phyloP scores from a whole-genome alignment of 2,329 filamentous ascomycete species.

The Penicillium sp. region DNA sequence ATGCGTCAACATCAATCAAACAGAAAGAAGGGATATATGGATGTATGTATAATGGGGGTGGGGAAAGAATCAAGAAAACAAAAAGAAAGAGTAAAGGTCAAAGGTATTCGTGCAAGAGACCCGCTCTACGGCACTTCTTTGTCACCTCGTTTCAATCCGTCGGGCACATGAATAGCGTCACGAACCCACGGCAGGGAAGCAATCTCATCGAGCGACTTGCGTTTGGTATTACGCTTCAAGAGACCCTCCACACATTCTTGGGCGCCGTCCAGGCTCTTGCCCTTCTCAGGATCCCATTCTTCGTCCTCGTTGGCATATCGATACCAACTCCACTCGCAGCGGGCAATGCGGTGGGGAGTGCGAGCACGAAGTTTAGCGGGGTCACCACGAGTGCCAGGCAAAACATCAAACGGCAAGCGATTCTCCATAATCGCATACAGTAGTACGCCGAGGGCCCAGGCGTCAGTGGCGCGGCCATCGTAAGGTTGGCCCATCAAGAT shows the following conservation, averaged over 20 bases:
- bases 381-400: slow-evolving; percentile 68
- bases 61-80: slow-evolving; percentile 5
- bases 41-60: slow-evolving; percentile 2
- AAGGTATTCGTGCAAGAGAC: slow-evolving; percentile 14
- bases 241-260: slow-evolving; percentile 77
- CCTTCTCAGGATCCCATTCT: slow-evolving; percentile 70
- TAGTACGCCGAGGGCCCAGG: slow-evolving; percentile 90
- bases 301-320: slow-evolving; percentile 77
- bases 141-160: slow-evolving; percentile 49
- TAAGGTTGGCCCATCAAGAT: slow-evolving; percentile 94
- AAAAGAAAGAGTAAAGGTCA: background rate
- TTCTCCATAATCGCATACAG: slow-evolving; percentile 90
- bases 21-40: slow-evolving; percentile 1
- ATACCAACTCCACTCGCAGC: slow-evolving; percentile 93
- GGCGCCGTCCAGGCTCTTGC: slow-evolving; percentile 64
- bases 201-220: slow-evolving; percentile 71
- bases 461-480: slow-evolving; percentile 84
- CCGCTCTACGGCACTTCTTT: slow-evolving; percentile 46
- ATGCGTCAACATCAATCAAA: background rate
- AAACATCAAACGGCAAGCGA: slow-evolving; percentile 86
- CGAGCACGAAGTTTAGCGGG: slow-evolving; percentile 69
- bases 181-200: slow-evolving; percentile 69
- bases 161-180: slow-evolving; percentile 63
- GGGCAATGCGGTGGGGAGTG: slow-evolving; percentile 88
- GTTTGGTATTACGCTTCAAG: slow-evolving; percentile 71